These are phyloP conservation scores for Fomitopsis betulina DNA, from an alignment of 1,284 basidiomycete species.

Conservation along the genomic window DNA sequence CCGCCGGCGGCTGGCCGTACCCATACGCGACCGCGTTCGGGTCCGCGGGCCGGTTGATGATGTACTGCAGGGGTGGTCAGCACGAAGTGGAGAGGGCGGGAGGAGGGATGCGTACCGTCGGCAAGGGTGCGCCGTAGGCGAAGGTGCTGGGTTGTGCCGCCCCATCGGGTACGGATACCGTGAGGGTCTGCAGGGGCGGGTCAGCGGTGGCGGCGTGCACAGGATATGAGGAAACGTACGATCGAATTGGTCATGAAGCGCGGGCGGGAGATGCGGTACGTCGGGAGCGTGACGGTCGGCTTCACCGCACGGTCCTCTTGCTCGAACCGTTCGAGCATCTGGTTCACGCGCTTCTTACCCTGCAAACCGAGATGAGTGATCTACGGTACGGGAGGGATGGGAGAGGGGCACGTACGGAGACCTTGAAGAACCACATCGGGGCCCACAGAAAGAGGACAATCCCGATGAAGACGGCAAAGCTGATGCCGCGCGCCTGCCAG, in stretches of 20 bases:
- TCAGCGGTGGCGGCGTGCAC: not conserved
- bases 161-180: slow-evolving; percentile 33
- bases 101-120: slow-evolving; percentile 32
- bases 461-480: slow-evolving; percentile 35
- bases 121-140: slow-evolving; percentile 40
- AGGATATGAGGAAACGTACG: slow-evolving; percentile 27
- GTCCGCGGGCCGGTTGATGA: slow-evolving; percentile 30
- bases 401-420: slow-evolving; percentile 28
- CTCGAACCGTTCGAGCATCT: slow-evolving; percentile 39
- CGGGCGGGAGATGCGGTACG: slow-evolving; percentile 42
- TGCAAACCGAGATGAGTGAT: slow-evolving; percentile 15
- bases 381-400: not conserved
- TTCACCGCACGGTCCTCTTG: slow-evolving; percentile 34
- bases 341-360: slow-evolving; percentile 41
- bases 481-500: slow-evolving; percentile 35
- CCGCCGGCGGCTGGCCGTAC: slow-evolving; percentile 13
- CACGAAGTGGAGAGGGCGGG: not conserved
- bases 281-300: slow-evolving; percentile 29
- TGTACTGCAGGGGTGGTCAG: slow-evolving; percentile 18
- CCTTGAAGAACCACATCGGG: slow-evolving; percentile 49
- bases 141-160: slow-evolving; percentile 32
- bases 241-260: slow-evolving; percentile 35
- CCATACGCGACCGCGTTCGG: slow-evolving; percentile 14
- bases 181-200: slow-evolving; percentile 31
- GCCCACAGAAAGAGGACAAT: slow-evolving; percentile 35